These are phyloP conservation scores for Datisca glomerata DNA, from an alignment of 306 rosid genomes.

Conservation along the genomic window DNA sequence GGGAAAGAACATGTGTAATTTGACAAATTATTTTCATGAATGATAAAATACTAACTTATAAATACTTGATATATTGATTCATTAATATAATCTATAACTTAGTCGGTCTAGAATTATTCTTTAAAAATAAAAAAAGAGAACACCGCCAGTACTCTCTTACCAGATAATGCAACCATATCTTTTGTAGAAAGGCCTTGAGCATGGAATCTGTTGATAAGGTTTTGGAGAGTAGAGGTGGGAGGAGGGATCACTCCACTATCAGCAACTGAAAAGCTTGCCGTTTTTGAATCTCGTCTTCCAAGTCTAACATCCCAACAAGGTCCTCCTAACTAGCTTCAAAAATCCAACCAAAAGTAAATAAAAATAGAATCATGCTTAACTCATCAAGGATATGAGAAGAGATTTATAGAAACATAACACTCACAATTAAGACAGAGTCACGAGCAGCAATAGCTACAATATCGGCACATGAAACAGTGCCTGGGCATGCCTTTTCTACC, in stretches of 20 bases:
- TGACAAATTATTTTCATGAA: no score
- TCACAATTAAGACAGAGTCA: slow-evolving; percentile 53
- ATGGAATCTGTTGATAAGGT: slow-evolving; percentile 29
- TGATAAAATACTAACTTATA: no score
- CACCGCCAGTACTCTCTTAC: no score
- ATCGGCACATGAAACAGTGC: slow-evolving; percentile 25
- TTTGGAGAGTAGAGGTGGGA: slow-evolving; percentile 26
- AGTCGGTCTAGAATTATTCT: neutral
- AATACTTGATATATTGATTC: no score
- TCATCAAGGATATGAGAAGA: no score
- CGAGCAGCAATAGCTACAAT: slow-evolving; percentile 38
- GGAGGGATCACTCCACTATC: slow-evolving; percentile 56
- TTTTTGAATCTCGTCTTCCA: slow-evolving; percentile 82
- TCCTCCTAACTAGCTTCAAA: slow-evolving; percentile 59
- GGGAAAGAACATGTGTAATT: no score
- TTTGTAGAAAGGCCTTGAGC: slow-evolving; percentile 42
- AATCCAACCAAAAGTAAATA: neutral
- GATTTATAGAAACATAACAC: slow-evolving; percentile 1
- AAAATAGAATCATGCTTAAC: neutral
- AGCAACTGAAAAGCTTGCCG: slow-evolving; percentile 45
- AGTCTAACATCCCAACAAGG: slow-evolving; percentile 60
- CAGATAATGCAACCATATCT: slow-evolving; percentile 85
- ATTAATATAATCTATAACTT: neutral
- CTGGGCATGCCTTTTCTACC: slow-evolving; percentile 14
- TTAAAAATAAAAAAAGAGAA: neutral